Evolutionary conservation across 2,329 filamentous ascomycete genomes (phyloP).

Genomic region (Alternaria sp.): DNA sequence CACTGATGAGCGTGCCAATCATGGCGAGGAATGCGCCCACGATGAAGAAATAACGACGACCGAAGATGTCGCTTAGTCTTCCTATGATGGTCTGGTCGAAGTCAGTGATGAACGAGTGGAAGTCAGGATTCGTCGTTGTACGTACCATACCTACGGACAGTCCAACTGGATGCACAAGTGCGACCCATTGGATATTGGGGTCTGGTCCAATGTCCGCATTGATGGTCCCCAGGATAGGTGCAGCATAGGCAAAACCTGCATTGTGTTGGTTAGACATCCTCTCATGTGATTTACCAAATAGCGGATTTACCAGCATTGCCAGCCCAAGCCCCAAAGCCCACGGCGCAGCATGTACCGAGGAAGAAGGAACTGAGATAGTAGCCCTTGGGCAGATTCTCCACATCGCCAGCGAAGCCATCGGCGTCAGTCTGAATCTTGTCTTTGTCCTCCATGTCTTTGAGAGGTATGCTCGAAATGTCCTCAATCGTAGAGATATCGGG

Average conservation of each 20-base stretch:
- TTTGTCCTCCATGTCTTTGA: neutral
- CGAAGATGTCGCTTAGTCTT: neutral
- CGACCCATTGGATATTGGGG: neutral
- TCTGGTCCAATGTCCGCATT: neutral
- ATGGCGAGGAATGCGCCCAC: neutral
- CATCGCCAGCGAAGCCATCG: neutral
- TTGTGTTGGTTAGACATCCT: neutral
- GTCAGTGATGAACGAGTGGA: neutral
- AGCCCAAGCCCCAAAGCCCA: neutral
- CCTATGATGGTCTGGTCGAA: neutral
- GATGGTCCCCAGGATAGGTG: neutral
- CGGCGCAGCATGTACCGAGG: neutral
- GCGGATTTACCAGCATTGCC: neutral
- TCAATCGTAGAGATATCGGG: neutral
- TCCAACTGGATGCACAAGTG: neutral
- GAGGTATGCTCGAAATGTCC: neutral
- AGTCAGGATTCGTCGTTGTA: neutral
- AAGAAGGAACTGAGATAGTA: neutral
- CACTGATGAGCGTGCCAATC: neutral
- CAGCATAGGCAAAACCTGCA: neutral
- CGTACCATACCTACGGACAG: neutral
- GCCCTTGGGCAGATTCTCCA: neutral
- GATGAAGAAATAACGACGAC: neutral
- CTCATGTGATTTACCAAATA: neutral
- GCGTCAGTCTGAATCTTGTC: neutral